Evolutionary conservation across 352 stramenopile species (phyloP).

Genomic region (Globisporangium cylindrosporum): DNA sequence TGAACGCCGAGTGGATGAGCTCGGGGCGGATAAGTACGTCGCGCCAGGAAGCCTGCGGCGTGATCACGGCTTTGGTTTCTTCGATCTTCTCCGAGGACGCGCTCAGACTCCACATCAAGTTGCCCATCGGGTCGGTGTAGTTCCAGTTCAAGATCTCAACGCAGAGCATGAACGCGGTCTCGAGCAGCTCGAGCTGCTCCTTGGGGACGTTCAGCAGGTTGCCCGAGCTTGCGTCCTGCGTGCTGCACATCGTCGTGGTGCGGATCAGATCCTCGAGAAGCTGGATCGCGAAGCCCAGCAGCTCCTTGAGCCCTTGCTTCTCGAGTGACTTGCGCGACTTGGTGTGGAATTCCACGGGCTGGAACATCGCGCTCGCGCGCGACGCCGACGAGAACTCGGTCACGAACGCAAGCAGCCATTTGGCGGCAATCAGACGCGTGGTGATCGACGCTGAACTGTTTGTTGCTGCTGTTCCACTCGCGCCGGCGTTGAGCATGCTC

Average conservation of each 20-base stretch:
- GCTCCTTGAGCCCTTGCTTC: conserved; percentile 52
- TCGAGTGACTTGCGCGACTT: conserved; percentile 62
- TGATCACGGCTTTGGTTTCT: conserved; percentile 41
- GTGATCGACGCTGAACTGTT: conserved; percentile 17
- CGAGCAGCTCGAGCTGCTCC: conserved; percentile 71
- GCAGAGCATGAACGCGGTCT: conserved; percentile 72
- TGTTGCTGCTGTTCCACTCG: not conserved
- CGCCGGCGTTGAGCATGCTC: conserved; percentile 38
- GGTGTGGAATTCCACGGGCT: conserved; percentile 83
- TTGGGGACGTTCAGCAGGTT: conserved; percentile 35
- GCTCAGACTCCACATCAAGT: conserved; percentile 67
- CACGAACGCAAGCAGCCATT: conserved; percentile 83
- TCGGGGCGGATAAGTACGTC: conserved; percentile 61
- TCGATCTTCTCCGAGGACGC: conserved; percentile 26
- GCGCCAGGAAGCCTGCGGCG: conserved; percentile 64
- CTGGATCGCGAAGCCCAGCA: conserved; percentile 58
- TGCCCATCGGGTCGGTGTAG: conserved; percentile 55
- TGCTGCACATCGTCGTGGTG: conserved; percentile 49
- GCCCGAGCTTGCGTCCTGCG: conserved; percentile 22
- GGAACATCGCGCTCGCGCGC: conserved; percentile 71
- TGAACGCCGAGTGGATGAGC: conserved; percentile 84
- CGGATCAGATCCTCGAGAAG: conserved; percentile 72
- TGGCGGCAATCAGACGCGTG: conserved; percentile 63
- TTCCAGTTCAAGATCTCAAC: conserved; percentile 84
- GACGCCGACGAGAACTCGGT: conserved; percentile 84